Conservation (phyloP, 345 rosid genomes). For the Arabidopsis thaliana region DNA sequence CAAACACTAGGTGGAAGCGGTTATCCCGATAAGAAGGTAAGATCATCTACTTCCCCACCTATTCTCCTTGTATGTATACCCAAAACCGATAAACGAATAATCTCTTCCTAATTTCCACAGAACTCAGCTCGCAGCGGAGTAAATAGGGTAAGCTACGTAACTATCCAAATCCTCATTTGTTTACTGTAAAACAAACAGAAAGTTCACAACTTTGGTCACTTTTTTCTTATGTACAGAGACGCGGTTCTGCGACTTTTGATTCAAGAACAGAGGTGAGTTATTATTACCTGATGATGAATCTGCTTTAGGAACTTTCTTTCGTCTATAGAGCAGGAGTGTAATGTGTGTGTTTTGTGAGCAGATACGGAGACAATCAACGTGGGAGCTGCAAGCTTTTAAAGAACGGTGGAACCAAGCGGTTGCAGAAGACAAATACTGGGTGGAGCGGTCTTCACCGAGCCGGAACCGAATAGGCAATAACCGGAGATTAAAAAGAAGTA, state of each 20-base stretch:
- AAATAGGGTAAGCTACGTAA: slow-evolving; percentile 16
- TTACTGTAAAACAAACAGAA: background rate
- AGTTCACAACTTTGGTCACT: background rate
- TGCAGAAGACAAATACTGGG: slow-evolving; percentile 67
- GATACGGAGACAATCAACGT: slow-evolving; percentile 91
- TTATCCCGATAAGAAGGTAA: slow-evolving; percentile 59
- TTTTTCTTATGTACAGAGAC: slow-evolving; percentile 29
- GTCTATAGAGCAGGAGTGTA: background rate
- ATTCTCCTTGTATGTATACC: background rate
- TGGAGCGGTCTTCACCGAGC: slow-evolving; percentile 57
- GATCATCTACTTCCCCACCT: slow-evolving; percentile 5
- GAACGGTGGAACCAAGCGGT: slow-evolving; percentile 81
- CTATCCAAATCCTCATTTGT: slow-evolving; percentile 14
- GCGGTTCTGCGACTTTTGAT: slow-evolving; percentile 36
- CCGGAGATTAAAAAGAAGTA: slow-evolving; percentile 38
- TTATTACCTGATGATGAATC: background rate
- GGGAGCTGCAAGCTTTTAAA: slow-evolving; percentile 77
- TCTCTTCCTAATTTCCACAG: slow-evolving; percentile 21
- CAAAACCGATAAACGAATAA: background rate
- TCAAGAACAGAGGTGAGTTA: slow-evolving; percentile 44
- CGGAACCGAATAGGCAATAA: slow-evolving; percentile 20
- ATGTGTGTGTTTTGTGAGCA: slow-evolving; percentile 42
- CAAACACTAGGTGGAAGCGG: slow-evolving; percentile 82
- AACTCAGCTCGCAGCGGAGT: slow-evolving; percentile 35
- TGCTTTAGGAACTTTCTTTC: background rate